Percentiles rank a stretch among this genome's conserved stretches.
phyloP scores from a whole-genome alignment of 805 yeast genomes.

The Wickerhamiella cacticola region DNA sequence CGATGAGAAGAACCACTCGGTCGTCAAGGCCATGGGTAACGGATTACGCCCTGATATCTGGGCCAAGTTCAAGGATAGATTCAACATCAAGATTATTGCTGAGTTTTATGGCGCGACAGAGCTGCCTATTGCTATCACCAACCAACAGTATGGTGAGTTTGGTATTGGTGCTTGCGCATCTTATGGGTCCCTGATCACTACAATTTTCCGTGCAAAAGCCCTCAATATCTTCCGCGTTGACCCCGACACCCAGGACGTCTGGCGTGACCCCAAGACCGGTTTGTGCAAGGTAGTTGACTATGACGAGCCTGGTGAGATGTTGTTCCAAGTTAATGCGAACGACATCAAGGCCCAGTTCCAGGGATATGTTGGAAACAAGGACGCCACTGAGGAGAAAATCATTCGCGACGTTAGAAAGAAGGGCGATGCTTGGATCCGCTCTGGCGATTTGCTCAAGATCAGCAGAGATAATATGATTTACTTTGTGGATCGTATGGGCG shows the following conservation, averaged over 20 bases:
- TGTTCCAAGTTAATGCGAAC: constrained; percentile 57
- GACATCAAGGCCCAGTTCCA: constrained; percentile 69
- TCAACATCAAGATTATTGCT: constrained; percentile 62
- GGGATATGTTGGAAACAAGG: constrained; percentile 73
- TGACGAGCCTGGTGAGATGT: constrained; percentile 75
- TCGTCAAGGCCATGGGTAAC: constrained; percentile 73
- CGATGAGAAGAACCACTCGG: constrained; percentile 45
- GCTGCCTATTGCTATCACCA: constrained; percentile 78
- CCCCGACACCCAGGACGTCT: constrained; percentile 60
- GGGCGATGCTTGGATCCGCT: constrained; percentile 86
- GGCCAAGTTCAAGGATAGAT: constrained; percentile 64
- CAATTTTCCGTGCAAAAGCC: constrained; percentile 41
- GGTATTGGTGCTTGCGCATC: constrained; percentile 85
- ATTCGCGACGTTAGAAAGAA: constrained; percentile 58
- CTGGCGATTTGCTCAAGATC: constrained; percentile 67
- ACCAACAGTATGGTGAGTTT: constrained; percentile 59
- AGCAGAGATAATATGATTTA: constrained; percentile 61
- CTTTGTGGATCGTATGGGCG: constrained; percentile 88
- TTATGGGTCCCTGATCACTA: constrained; percentile 40
- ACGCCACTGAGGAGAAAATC: constrained; percentile 69
- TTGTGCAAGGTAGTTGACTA: constrained; percentile 41
- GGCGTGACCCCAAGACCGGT: constrained; percentile 57
- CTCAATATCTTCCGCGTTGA: constrained; percentile 56
- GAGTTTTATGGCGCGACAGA: constrained; percentile 94
- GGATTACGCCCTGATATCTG: constrained; percentile 86